Evolutionary conservation across 1,139 yeast genomes (phyloP).

Genomic region (Saccharomyces hybrid): DNA sequence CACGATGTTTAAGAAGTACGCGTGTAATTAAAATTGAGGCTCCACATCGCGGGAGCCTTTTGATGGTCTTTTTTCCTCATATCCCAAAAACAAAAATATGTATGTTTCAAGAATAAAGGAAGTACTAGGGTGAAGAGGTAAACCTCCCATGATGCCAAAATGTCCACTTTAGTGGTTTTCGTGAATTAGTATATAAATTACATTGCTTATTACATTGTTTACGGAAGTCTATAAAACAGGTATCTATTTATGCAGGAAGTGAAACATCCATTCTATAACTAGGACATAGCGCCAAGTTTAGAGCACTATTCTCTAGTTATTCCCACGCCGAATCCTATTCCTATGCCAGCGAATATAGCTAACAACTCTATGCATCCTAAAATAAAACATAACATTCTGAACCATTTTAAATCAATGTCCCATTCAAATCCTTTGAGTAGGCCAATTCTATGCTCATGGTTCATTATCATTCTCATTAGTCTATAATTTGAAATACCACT

Average conservation of each 20-base stretch:
- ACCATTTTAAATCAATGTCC: slow-evolving; percentile 25
- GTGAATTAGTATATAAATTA: too few relatives aligned
- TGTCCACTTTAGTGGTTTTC: too few relatives aligned
- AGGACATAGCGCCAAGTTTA: neutral
- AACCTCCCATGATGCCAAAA: too few relatives aligned
- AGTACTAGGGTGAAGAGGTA: neutral
- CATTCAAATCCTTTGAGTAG: slow-evolving; percentile 23
- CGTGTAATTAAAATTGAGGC: neutral
- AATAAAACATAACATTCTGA: slow-evolving; percentile 18
- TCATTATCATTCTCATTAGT: slow-evolving; percentile 19
- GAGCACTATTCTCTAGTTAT: slow-evolving; percentile 10
- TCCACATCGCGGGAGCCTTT: neutral
- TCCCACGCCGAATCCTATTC: slow-evolving; percentile 34
- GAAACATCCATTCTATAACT: neutral
- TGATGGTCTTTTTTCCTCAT: neutral
- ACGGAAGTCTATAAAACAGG: neutral
- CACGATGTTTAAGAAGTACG: neutral
- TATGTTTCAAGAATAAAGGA: too few relatives aligned
- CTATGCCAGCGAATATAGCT: slow-evolving; percentile 28
- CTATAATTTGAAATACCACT: slow-evolving; percentile 19
- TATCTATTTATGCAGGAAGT: neutral
- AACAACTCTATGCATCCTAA: slow-evolving; percentile 20
- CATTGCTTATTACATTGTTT: too few relatives aligned
- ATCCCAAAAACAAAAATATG: too few relatives aligned
- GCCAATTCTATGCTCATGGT: slow-evolving; percentile 14